Base-by-base conservation (phyloP, 1,284 basidiomycete species). In the Pyrrhoderma noxium region DNA sequence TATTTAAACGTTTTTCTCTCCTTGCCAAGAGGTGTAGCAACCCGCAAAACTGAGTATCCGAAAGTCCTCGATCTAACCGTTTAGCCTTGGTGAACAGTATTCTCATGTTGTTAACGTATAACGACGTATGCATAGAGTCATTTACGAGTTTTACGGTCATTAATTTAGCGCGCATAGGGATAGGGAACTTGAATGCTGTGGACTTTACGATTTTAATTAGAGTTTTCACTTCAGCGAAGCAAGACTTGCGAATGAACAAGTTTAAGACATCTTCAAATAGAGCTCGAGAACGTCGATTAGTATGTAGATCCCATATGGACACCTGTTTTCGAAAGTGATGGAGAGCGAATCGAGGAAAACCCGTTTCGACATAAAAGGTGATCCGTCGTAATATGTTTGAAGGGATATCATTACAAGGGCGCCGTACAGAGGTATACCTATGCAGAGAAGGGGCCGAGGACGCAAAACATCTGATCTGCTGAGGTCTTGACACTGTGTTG, bases 261-360 rank as follows among this genome's bases (percentile, higher is more conserved):
- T 49, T 35, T 14, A 53, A 22, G 27, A 53, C 45, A 7, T 34
- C 45, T 19, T 53, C 51, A 23, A 31, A 31, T 31, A 19, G 34
- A 11, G 44, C 21, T 37, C 43, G 18, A 7, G 35, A 23, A 36
- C 52, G 46, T 8, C 9, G 16, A 7, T 35, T 8, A 14, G 11
- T 9, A 25, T 19, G 16, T 14, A 45, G 16, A 14, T 45, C 14
- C 8, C 36, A 35, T n/a, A 22, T n/a, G 4, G 46, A 34, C 8
- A 53, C 27, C 14, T 22, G 44, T 16, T 38, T 49, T 13, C 22
- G 42, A 36, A 53, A 49, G 35, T 39, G 44, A 0, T 23, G 36
- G 16, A 36, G 23, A 11, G 47, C 46, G n/a, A 13, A n/a, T 40
- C 18, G 23, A 25, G 49, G 35, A 19, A 25, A 18, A 7, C 37